Evolutionary conservation across 805 yeast species (phyloP), one percentile per base, ranked within the genome.

Genomic region (Kuraishia molischiana): DNA sequence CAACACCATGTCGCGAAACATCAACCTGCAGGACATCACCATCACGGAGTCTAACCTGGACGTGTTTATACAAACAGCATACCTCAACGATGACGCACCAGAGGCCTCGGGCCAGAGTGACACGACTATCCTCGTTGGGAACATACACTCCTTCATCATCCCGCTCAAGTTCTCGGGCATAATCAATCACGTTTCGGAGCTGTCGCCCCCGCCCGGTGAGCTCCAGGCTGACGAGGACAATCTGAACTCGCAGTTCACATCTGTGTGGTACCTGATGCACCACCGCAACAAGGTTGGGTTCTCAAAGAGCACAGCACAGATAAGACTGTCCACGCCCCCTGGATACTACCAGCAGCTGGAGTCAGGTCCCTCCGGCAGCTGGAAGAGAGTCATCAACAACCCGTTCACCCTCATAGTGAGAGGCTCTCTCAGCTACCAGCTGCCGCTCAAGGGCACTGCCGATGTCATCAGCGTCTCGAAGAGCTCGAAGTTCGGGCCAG

Each of bases 21-120:
- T 40, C 5, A 59, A 60, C 39, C 40, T 52, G n/a, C 62, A 58
- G 42, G 58, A 55, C 38, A 41, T 59, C 3, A 32, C 43, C 5
- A 48, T 60, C 5, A 53, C 57, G 53, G 44, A 50, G n/a, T 43
- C 52, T 48, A 55, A 58, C 40, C 29, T 60, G 17, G 64, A 60
- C 42, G 51, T 59, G 1, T 56, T 60, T 29, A 29, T 59, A 6
- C 38, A 34, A 22, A 3, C 40, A 20, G 18, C 11, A 19, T 13
- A 19, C 11, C 6, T 10, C 29, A 9, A 24, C 33, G 24, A 41
- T 41, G 29, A 19, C 20, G 33, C 18, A 4, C 18, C 13, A 14
- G 15, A 6, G 4, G 19, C 33, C 5, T n/a, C 29, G 30, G 39
- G 10, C 26, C 13, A 28, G 17, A 6, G 48, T 1, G 62, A 58